Percentiles rank a stretch among this genome's conserved stretches.
phyloP scores from a whole-genome alignment of 2,329 filamentous ascomycete genomes.

The Botrytis medusae region DNA sequence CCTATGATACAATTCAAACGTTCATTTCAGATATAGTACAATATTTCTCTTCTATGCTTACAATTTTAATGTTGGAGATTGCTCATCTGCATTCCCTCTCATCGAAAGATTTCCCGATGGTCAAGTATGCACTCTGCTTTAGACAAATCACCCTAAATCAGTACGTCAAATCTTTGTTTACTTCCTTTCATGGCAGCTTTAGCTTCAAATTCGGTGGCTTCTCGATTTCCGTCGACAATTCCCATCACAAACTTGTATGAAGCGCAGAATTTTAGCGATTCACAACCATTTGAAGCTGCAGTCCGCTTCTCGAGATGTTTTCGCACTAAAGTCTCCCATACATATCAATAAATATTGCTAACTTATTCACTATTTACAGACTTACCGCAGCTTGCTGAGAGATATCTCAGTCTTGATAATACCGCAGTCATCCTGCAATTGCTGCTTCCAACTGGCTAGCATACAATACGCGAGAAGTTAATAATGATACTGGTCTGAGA shows the following conservation, averaged over 20 bases:
- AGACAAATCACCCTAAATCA: background rate
- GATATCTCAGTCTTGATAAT: background rate
- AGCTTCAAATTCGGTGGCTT: background rate
- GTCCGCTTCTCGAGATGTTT: background rate
- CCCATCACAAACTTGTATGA: background rate
- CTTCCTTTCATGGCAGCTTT: background rate
- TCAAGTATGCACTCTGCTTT: background rate
- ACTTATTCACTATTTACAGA: background rate
- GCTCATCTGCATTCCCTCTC: background rate
- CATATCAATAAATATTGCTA: background rate
- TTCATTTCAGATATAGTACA: background rate
- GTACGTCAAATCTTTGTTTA: background rate
- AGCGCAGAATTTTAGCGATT: background rate
- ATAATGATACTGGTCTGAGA: background rate
- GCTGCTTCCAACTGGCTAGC: rapidly evolving
- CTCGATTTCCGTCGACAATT: background rate
- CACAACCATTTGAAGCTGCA: background rate
- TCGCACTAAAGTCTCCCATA: background rate
- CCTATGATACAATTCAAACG: background rate
- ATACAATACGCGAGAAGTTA: background rate
- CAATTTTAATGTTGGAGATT: background rate
- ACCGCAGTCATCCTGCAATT: background rate
- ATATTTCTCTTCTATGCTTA: background rate
- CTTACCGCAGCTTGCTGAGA: background rate
- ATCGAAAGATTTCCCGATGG: background rate